Percentiles rank a stretch among this genome's conserved stretches.
Conservation (phyloP, 2,329 filamentous ascomycete genomes). For the Phoma sp. region DNA sequence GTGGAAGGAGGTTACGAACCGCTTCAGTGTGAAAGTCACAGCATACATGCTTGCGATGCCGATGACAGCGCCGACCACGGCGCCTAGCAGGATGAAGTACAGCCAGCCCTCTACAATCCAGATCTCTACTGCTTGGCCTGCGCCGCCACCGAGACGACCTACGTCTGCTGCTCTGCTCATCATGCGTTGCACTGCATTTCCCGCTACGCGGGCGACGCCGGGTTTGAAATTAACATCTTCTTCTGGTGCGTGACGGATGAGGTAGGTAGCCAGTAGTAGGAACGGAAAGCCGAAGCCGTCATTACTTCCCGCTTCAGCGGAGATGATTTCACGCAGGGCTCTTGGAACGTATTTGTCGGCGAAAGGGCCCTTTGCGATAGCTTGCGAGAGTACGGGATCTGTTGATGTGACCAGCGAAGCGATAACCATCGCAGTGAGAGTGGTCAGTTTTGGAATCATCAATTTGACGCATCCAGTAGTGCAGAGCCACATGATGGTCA, state of each 20-base stretch:
- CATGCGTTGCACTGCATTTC: neutral
- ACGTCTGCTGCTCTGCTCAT: slow-evolving; percentile 45
- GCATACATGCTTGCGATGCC: slow-evolving; percentile 59
- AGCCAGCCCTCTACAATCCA: slow-evolving; percentile 69
- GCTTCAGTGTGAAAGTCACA: slow-evolving; percentile 53
- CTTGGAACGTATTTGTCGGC: slow-evolving; percentile 68
- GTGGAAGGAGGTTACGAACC: neutral
- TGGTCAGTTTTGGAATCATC: slow-evolving; percentile 62
- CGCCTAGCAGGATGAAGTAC: slow-evolving; percentile 64
- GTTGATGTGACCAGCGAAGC: slow-evolving; percentile 68
- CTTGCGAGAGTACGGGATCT: slow-evolving; percentile 68
- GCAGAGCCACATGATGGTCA: slow-evolving; percentile 69
- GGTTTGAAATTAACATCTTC: slow-evolving; percentile 35
- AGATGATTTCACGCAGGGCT: slow-evolving; percentile 67
- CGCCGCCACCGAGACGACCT: slow-evolving; percentile 61
- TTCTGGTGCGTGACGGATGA: slow-evolving; percentile 62
- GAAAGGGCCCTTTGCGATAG: slow-evolving; percentile 69
- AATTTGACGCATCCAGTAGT: slow-evolving; percentile 64
- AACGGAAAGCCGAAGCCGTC: slow-evolving; percentile 71
- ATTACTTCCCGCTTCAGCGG: slow-evolving; percentile 67
- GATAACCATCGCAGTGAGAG: slow-evolving; percentile 61
- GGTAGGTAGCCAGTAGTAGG: slow-evolving; percentile 62
- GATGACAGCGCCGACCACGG: slow-evolving; percentile 60
- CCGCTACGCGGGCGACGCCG: neutral
- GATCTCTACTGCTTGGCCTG: slow-evolving; percentile 60